Base-by-base conservation (phyloP, 2,329 filamentous ascomycete genomes). In the Colletotrichum lentis region DNA sequence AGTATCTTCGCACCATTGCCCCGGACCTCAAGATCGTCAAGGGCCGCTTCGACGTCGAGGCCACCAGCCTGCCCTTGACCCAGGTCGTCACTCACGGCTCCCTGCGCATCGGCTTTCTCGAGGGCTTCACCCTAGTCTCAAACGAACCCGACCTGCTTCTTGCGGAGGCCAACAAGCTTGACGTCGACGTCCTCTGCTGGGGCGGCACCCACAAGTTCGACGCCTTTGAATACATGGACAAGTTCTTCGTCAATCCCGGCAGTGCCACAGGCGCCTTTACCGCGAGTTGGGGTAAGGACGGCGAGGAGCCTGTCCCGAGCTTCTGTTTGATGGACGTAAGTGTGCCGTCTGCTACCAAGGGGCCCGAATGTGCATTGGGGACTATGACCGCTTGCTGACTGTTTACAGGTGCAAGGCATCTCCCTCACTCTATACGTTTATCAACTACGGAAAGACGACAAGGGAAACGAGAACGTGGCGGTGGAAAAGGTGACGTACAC, bases 281-380 rank as follows among this genome's bases (percentile, higher is more conserved):
- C 24, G 85, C 85, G 1, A 84, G 85, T 22, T 89, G 86, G 84
- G 81, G 81, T 22, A 80, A 81, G 59, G 86, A 85, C 47, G 83
- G 81, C n/a, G 88, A 92, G 76, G 91, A 95, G 63, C 91, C 91
- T 27, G 90, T 90, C 64, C 95, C 95, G 31, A 97, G 94, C 77
- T 97, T 98, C 80, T 97, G 96, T 76, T 81, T 98, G 78, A 97
- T 98, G 95, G 95, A 98, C 86, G 94, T 97, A 79, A 83, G 93
- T 90, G 53, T 62, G 58, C 7, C n/a, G 50, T 58, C 5, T 18
- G 1, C 50, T 22, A 16, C 10, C 4, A 22, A 10, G 24, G 12
- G 2, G 27, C 2, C 8, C 12, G 6, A 24, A 6, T 14, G 27
- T 5, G 39, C 18, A 24, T 5, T 31, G 62, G 61, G 54, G 22